Base-by-base conservation (phyloP, 2,329 filamentous ascomycete species). In the Xylariaceae sp. region DNA sequence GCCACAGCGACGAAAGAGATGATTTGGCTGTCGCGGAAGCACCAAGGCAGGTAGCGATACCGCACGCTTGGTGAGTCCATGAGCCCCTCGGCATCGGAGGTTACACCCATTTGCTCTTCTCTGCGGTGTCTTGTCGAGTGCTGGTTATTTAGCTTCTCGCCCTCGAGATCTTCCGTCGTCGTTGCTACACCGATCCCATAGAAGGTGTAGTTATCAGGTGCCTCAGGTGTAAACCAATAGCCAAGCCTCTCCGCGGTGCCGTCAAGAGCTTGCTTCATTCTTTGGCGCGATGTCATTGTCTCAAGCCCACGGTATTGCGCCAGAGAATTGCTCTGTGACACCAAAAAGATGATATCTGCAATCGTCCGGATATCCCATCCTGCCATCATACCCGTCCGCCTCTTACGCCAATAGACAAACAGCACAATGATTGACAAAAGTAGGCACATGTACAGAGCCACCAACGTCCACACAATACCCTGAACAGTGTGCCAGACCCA, bases 401-500 rank as follows among this genome's bases (percentile, higher is more conserved):
- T 72, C 17, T 72, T 65, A 40, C 75, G 67, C 66, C 90, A 87
- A 48, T 79, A 84, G n/a, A 79, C 49, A 48, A 83, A 66, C 9
- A 90, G 60, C 2, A 79, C 63, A 9, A 78, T 41, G 2, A 81
- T 55, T 1, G 83, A 79, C 6, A 78, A 51, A 2, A 84, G 56
- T 35, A 91, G 65, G 3, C 89, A 62, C 26, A 83, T 63, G 64
- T 95, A 96, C 1, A 95, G 63, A 1, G 69, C 81, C 22, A 93
- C 78, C 19, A 89, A 69, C 0, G 82, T 78, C 89, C 89, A 96
- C 19, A 85, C 81, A 17, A 93, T 74, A 12, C 81, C 81, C 52
- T 88, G 81, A 1, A 89, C 85, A 0, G 87, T 76, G 4, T 87
- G 78, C 90, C 90, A 96, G 40, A 74, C 75, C 87, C 89, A 95